Conservation (phyloP, 148 eudicot species). For the Arbutus unedo region DNA sequence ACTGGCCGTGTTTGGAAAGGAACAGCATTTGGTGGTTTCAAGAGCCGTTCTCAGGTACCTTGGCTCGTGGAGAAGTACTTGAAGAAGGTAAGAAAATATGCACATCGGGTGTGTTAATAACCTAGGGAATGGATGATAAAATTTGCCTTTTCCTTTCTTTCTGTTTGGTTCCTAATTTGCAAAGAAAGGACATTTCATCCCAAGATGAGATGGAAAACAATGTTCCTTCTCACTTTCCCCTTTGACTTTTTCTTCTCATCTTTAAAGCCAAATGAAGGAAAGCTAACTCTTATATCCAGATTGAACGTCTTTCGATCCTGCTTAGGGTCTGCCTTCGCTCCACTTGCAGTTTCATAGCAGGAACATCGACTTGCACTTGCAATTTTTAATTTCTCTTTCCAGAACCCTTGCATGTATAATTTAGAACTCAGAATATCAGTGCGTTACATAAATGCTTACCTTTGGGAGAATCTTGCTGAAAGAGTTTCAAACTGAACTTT, state of each 20-base stretch:
- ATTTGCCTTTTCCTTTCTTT: not conserved
- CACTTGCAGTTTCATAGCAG: too few relatives aligned
- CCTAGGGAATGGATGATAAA: not conserved
- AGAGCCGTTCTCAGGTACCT: constrained; percentile 99
- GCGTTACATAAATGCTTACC: too few relatives aligned
- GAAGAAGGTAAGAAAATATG: constrained; percentile 58
- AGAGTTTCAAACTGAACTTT: not conserved
- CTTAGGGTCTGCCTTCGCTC: too few relatives aligned
- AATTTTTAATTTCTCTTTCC: too few relatives aligned
- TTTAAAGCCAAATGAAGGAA: not conserved
- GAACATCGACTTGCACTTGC: too few relatives aligned
- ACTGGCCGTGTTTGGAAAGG: constrained; percentile 99
- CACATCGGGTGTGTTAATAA: not conserved
- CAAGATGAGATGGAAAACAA: not conserved
- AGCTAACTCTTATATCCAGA: not conserved
- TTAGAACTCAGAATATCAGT: too few relatives aligned
- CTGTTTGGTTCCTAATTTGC: not conserved
- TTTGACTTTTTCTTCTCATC: not conserved
- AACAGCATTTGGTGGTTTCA: constrained; percentile 97
- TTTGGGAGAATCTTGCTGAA: too few relatives aligned
- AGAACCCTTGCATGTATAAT: too few relatives aligned
- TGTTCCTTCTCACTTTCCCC: not conserved
- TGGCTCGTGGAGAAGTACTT: constrained; percentile 97
- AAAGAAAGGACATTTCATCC: not conserved
- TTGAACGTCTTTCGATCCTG: too few relatives aligned